phyloP scores from a whole-genome alignment of 2,329 filamentous ascomycete genomes.

The Grosmannia clavigera region DNA sequence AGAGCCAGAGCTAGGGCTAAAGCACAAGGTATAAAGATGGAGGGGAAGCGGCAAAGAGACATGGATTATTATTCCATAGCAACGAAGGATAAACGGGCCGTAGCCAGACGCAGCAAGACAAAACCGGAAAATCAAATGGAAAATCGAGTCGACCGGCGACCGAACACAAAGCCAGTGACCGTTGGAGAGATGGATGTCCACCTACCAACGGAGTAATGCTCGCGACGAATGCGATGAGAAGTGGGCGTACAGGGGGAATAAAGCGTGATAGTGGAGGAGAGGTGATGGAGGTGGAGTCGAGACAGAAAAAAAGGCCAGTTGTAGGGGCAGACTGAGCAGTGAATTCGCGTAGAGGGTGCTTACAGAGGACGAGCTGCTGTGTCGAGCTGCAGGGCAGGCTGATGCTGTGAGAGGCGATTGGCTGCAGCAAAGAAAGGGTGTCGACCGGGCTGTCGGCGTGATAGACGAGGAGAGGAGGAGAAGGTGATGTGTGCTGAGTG shows the following conservation, averaged over 20 bases:
- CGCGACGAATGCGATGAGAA: neutral
- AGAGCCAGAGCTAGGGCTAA: neutral
- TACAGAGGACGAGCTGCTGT: neutral
- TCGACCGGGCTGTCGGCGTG: neutral
- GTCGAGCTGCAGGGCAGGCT: neutral
- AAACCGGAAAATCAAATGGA: neutral
- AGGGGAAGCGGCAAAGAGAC: neutral
- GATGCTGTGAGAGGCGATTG: neutral
- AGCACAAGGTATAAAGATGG: neutral
- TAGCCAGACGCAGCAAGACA: neutral
- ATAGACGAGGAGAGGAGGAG: neutral
- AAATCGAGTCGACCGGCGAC: neutral
- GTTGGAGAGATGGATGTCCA: neutral
- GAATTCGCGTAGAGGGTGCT: neutral
- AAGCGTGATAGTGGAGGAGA: neutral
- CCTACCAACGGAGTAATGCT: slow-evolving; percentile 1
- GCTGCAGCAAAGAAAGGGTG: neutral
- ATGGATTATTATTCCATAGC: neutral
- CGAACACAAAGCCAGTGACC: neutral
- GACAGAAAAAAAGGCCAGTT: neutral
- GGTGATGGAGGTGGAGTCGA: neutral
- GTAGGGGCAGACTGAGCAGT: neutral
- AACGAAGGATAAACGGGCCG: neutral
- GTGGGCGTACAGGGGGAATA: neutral
- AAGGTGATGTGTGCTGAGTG: neutral